A percentile compares a stretch with the other conserved stretches of the same genome.
These are phyloP conservation scores for Verticillium tricorpus DNA, from an alignment of 2,329 filamentous ascomycete species.

Conservation along the genomic window DNA sequence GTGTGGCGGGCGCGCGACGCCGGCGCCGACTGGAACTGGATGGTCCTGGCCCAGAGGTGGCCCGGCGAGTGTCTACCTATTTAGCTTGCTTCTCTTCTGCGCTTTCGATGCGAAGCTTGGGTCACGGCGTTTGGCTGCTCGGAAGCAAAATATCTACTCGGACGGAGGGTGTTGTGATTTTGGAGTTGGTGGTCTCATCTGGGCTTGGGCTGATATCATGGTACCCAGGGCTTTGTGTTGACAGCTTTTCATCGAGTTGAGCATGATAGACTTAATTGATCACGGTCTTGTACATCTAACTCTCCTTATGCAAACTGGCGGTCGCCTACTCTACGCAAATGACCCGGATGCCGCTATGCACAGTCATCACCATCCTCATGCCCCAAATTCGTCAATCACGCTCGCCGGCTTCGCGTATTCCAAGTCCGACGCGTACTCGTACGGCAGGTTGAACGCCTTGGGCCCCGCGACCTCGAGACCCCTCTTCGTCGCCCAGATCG, in stretches of 20 bases:
- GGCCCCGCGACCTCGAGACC: slow-evolving; percentile 18
- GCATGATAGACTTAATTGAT: too few relatives aligned
- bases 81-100: slow-evolving; percentile 17
- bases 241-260: too few relatives aligned
- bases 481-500: slow-evolving; percentile 11
- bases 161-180: too few relatives aligned
- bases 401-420: slow-evolving; percentile 10
- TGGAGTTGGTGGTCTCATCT: too few relatives aligned
- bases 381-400: slow-evolving; percentile 12
- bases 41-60: slow-evolving; percentile 18
- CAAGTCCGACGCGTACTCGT: slow-evolving; percentile 10
- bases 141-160: not conserved
- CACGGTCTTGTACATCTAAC: too few relatives aligned
- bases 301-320: too few relatives aligned
- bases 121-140: not conserved
- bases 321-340: not conserved
- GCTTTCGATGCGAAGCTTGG: not conserved
- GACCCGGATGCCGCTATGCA: too few relatives aligned
- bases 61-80: slow-evolving; percentile 25
- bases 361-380: not conserved
- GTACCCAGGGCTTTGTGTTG: too few relatives aligned
- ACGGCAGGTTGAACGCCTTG: slow-evolving; percentile 10
- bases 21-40: slow-evolving; percentile 23
- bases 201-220: too few relatives aligned
- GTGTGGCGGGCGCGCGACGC: slow-evolving; percentile 23